Conservation (phyloP, 345 rosid species). For the Euphorbia peplus region DNA sequence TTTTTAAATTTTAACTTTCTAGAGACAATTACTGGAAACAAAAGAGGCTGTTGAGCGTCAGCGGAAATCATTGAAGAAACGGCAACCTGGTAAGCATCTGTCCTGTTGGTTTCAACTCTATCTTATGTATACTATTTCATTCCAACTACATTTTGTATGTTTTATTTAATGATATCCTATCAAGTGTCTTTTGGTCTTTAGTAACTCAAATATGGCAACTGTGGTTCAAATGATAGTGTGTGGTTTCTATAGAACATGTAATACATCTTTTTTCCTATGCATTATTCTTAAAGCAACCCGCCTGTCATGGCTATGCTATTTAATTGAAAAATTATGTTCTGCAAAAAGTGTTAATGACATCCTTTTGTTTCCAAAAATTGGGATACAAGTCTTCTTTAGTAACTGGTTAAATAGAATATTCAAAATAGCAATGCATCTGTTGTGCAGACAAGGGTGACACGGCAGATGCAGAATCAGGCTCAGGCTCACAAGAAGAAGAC, state of each 20-base stretch:
- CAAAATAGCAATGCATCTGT: conserved; percentile 14
- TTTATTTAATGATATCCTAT: background rate
- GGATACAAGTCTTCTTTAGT: background rate
- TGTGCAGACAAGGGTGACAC: conserved; percentile 82
- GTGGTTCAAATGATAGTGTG: background rate
- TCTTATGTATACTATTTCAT: background rate
- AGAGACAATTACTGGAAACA: conserved; percentile 86
- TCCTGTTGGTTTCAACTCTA: conserved; percentile 1
- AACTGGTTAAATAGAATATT: background rate
- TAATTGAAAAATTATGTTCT: background rate
- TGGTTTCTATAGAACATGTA: background rate
- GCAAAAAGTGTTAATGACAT: background rate
- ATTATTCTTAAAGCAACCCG: background rate
- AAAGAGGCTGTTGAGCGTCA: conserved; percentile 96
- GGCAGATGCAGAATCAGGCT: conserved; percentile 65
- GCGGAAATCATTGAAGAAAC: conserved; percentile 86
- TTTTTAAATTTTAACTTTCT: conserved; percentile 1
- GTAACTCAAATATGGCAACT: conserved; percentile 1
- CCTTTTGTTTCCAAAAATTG: background rate
- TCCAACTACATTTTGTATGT: no score
- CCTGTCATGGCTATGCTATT: background rate
- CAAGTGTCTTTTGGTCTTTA: background rate
- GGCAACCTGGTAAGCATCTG: conserved; percentile 57
- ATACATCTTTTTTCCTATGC: background rate
- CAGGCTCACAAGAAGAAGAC: conserved; percentile 85